Evolutionary conservation across 768 basidiomycete species (phyloP).

Genomic region (Termitomyces sp.): DNA sequence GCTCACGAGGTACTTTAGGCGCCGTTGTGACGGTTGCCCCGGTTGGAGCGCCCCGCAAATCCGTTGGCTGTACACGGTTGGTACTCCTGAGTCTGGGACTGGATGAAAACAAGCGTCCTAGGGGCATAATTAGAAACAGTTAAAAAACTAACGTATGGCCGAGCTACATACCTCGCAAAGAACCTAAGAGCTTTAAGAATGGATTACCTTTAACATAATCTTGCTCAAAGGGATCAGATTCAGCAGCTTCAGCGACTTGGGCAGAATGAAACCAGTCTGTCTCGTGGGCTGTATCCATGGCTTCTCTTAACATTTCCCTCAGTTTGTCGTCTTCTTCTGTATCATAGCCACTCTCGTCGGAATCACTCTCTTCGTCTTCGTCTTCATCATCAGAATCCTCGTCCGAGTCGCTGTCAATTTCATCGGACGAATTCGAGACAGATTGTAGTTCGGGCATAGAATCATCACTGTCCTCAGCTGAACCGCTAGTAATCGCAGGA

Average conservation of each 20-base stretch:
- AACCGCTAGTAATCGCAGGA: conserved; percentile 48
- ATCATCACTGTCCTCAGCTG: conserved; percentile 35
- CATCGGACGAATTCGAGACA: conserved; percentile 57
- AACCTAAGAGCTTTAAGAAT: conserved; percentile 71
- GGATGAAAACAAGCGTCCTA: conserved; percentile 62
- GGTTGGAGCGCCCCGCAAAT: background rate
- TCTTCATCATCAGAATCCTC: conserved; percentile 36
- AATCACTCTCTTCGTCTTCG: conserved; percentile 24
- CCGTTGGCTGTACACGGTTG: conserved; percentile 21
- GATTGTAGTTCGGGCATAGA: conserved; percentile 69
- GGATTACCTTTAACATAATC: conserved; percentile 65
- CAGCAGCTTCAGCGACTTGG: conserved; percentile 23
- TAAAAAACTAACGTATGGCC: background rate
- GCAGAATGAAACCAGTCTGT: conserved; percentile 55
- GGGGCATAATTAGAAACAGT: background rate
- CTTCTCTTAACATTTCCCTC: conserved; percentile 57
- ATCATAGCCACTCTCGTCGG: conserved; percentile 46
- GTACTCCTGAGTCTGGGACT: conserved; percentile 35
- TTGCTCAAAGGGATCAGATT: conserved; percentile 35
- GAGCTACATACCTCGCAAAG: conserved; percentile 53
- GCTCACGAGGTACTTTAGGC: conserved; percentile 3
- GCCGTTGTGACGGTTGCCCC: background rate
- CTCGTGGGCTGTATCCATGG: conserved; percentile 64
- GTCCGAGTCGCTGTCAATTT: conserved; percentile 24
- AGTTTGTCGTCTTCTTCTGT: conserved; percentile 67